Evolutionary conservation across 2,329 filamentous ascomycete species (phyloP).

Genomic region (Diaporthe ampelina): DNA sequence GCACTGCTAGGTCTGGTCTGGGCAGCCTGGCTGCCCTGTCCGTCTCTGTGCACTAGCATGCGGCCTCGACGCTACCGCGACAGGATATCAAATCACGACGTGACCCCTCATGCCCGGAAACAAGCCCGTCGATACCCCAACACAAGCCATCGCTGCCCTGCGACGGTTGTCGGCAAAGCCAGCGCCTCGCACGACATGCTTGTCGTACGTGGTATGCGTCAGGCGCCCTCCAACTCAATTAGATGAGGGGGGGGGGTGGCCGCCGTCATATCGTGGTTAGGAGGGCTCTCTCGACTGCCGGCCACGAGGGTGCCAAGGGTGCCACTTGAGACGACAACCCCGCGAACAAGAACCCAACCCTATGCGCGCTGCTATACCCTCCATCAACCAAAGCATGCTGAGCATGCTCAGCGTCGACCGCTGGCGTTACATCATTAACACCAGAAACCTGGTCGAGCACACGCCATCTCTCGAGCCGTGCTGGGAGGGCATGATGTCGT

Average conservation of each 20-base stretch:
- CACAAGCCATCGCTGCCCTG: constrained; percentile 40
- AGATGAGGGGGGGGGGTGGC: constrained; percentile 13
- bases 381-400: constrained; percentile 22
- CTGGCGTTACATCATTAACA: constrained; percentile 28
- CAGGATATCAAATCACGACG: constrained; percentile 29
- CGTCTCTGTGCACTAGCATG: constrained; percentile 18
- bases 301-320: constrained; percentile 24
- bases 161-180: constrained; percentile 16
- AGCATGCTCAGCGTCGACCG: constrained; percentile 3
- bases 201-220: constrained; percentile 15
- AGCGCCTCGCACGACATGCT: constrained; percentile 18
- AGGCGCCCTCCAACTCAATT: constrained; percentile 31
- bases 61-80: constrained; percentile 30
- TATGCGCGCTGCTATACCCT: constrained; percentile 29
- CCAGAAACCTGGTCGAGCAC: constrained; percentile 29
- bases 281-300: constrained; percentile 26
- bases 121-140: constrained; percentile 26
- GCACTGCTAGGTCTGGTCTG: constrained; percentile 1
- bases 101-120: constrained; percentile 38
- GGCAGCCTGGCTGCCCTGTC: constrained; percentile 21
- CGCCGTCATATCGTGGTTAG: constrained; percentile 15
- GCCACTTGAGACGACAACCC: constrained; percentile 31
- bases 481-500: constrained; percentile 30
- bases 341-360: constrained; percentile 24
- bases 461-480: constrained; percentile 36